Base-by-base conservation (phyloP, 306 rosid species). In the Dryas octopetala region DNA sequence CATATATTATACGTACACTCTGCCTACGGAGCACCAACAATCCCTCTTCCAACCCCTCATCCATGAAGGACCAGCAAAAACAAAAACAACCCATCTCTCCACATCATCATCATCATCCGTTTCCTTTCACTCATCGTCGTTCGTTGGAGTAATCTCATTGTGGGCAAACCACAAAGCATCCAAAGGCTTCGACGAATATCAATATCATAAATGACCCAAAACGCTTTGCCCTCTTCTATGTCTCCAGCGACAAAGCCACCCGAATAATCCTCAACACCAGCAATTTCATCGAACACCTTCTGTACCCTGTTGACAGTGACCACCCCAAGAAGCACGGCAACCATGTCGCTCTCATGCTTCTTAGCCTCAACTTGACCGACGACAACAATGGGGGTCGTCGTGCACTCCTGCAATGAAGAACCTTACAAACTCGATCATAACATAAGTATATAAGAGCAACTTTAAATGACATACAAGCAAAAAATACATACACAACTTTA, bases 91-190 rank as follows among this genome's bases (percentile, higher is more conserved):
- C 17, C 57, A 66, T 14, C 59, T 15, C 57, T 48, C 80, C 60
- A 74, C 74, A 43, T 83, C 16, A 4, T 77, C 32, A 28, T 28
- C 32, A 28, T 28, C 32, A 28, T 28, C 32, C 72, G 89, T 6
- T 70, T 91, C 62, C 57, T 86, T 28, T 38, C 60, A 14, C 7
- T 88, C 49, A 19, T 89, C 61, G 47, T 75, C 4, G 19, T 19
- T 75, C 4, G 32, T 88, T 5, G 85, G 83, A 49, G 0, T 75
- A 1, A 72, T 88, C 67, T 80, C 92, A n/a, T 2, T 89, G 1
- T 93, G 91, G 93, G 92, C 91, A 32, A 85, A 84, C 70, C 83
- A 76, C 17, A 89, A 88, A 65, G 91, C 89, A 7, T 89, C 97
- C 48, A 91, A 91, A 66, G 83, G 85, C 62, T 93, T 93, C 28